Conservation (phyloP, 345 rosid species). For the Rhodamnia rubescens region DNA sequence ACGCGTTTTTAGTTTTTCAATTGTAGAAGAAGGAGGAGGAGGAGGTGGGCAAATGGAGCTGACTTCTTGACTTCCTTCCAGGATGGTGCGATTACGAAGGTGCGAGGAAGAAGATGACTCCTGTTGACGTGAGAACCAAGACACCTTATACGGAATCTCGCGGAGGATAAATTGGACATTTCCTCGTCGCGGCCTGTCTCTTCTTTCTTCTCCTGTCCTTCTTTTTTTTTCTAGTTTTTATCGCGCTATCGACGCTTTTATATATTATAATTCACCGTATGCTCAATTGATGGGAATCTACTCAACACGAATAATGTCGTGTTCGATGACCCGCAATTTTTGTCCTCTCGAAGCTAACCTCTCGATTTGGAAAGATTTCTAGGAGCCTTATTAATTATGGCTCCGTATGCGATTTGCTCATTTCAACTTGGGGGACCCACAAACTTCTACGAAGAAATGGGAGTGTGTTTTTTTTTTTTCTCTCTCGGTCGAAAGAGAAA, state of each 20-base stretch:
- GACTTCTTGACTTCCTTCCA: neutral
- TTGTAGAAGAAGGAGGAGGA: neutral
- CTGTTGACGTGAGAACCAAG: neutral
- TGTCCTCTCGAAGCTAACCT: fast-evolving
- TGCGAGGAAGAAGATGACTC: neutral
- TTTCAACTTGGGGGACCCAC: neutral
- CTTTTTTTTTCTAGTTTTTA: too few relatives aligned
- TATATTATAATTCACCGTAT: too few relatives aligned
- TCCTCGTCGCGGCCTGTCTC: too few relatives aligned
- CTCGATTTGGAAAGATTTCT: neutral
- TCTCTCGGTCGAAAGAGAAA: too few relatives aligned
- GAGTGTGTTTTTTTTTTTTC: neutral
- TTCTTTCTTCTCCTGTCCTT: too few relatives aligned
- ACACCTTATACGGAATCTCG: neutral
- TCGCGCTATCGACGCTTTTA: too few relatives aligned
- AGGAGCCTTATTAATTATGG: neutral
- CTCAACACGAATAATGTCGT: neutral
- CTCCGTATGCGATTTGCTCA: neutral
- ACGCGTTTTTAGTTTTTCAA: neutral
- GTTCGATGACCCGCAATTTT: neutral
- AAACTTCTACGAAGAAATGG: neutral
- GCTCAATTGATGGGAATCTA: neutral
- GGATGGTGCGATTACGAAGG: neutral
- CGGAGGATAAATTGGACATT: neutral
- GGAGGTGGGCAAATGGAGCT: neutral